Evolutionary conservation across 768 basidiomycete genomes (phyloP), one percentile per base, ranked within the genome.

Genomic region (Hypsizygus marmoreus): DNA sequence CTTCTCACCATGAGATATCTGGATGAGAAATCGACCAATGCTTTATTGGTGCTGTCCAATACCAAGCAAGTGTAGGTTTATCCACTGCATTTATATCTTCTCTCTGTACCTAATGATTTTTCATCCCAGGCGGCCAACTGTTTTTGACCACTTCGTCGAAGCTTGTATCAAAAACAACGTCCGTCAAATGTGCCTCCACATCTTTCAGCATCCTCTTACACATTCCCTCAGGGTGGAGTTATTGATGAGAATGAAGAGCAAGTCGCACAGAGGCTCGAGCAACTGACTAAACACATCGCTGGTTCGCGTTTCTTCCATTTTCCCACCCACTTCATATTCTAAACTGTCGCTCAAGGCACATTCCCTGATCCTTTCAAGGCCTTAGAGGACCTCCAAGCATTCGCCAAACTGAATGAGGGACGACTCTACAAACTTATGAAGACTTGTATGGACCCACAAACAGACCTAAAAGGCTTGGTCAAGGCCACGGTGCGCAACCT

Each of bases 351-450:
- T 32, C 24, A 50, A 88, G 81, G 62, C 1, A 63, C 67, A 25
- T 86, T 82, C 52, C 72, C 80, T 4, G 94, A 98, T 40, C 75
- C 82, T 2, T 73, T 77, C 30, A 90, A 90, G 58, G 88, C 83
- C 0, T 65, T 71, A 2, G 90, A 90, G 49, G 95, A 97, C 60
- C 65, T 99, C 14, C 70, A 80, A 11, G 64, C 77, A 0, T 99
- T 98, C 54, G 94, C 95, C 0, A 88, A 87, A 48, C 67, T 86
- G 32, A 97, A 98, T 61, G 93, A 95, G 60, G 75, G 76, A 17
- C 77, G 92, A 29, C 71, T 95, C 6, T 97, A 93, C 73, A 93
- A 87, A 64, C 71, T 94, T 9, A 72, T 94, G 30, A 87, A 82
- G 63, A 86, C 78, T 0, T 86, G 89, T 53, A 76, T 91, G 72